Evolutionary conservation across 176 grass and related monocot genomes (phyloP), one percentile per base, ranked within the genome.

Genomic region (Olyra latifolia): DNA sequence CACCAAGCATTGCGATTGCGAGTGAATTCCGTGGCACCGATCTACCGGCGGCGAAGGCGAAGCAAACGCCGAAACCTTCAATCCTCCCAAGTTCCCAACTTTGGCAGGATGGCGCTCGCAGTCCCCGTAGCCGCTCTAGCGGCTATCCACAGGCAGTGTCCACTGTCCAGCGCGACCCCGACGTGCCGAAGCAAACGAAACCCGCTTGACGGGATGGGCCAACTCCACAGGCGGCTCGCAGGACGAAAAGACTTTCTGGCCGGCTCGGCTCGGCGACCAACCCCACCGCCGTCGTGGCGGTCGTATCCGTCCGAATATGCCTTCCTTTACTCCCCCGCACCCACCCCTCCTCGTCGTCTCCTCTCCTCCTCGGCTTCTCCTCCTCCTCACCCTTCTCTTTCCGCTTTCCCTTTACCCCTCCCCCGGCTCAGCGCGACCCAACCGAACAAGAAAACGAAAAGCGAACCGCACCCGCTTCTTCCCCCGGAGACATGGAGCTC

Each of bases 301-400:
- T 79, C 80, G 91, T 80, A 93, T 88, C 85, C 88, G 77, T 74
- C 85, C 91, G 88, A 87, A 88, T 91, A 86, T 91, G 86, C 91
- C 91, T 88, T 74, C 42, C 84, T 71, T 68, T 35, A 27, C 60
- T 24, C 22, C 29, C 64, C 82, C 42, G 11, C 84, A 75, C 66
- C 77, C 47, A 74, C 57, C 57, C 67, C 7, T n/a, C 7, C 6
- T 35, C 45, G n/a, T 62, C 32, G 5, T 30, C 57, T 17, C 25
- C 4, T 2, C 32, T 16, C 50, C 58, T 50, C 7, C 53, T 17
- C 25, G 32, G 32, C 32, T 16, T 58, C 58, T 50, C 7, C 53
- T 46, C 25, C 56, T 68, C 23, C 35, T 61, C 22, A 17, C 57
- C 28, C 44, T 29, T 24, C 1, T 40, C 55, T 40, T 77, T 73